A percentile compares a stretch with the other conserved stretches of the same genome.
These are phyloP conservation scores for Teratosphaeriaceae sp. DNA, from an alignment of 2,329 filamentous ascomycete genomes.

Conservation along the genomic window DNA sequence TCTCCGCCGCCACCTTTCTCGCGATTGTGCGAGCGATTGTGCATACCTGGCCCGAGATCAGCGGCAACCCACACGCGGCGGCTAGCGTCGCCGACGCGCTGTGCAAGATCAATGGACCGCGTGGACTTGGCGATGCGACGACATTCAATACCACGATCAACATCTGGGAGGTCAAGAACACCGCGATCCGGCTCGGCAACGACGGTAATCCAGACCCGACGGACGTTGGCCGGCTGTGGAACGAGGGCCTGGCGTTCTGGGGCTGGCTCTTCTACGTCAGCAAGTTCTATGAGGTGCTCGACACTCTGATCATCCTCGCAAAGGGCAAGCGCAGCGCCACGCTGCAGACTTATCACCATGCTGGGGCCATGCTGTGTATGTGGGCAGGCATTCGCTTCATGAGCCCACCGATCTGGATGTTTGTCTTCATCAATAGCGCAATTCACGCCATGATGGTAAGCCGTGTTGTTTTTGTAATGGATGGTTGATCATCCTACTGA, in stretches of 20 bases:
- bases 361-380: constrained; percentile 98
- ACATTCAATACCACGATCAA: constrained; percentile 60
- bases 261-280: constrained; percentile 98
- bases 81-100: constrained; percentile 73
- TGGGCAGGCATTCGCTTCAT: constrained; percentile 97
- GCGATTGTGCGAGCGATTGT: constrained; percentile 75
- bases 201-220: constrained; percentile 61
- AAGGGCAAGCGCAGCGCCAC: constrained; percentile 96
- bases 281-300: constrained; percentile 98
- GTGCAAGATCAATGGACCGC: constrained; percentile 83
- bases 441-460: constrained; percentile 95
- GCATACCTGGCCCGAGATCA: constrained; percentile 59
- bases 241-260: constrained; percentile 95
- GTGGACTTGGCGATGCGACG: constrained; percentile 73
- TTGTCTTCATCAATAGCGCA: constrained; percentile 85
- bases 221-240: constrained; percentile 83
- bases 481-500: neutral
- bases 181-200: constrained; percentile 46
- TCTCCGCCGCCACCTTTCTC: constrained; percentile 85
- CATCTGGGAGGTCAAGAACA: constrained; percentile 60
- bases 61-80: constrained; percentile 59
- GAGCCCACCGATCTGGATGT: constrained; percentile 96
- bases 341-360: constrained; percentile 97
- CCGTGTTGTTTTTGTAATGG: neutral
- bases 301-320: constrained; percentile 90